Evolutionary conservation across 2,329 filamentous ascomycete species (phyloP).

Genomic region (Fulvia fulva): DNA sequence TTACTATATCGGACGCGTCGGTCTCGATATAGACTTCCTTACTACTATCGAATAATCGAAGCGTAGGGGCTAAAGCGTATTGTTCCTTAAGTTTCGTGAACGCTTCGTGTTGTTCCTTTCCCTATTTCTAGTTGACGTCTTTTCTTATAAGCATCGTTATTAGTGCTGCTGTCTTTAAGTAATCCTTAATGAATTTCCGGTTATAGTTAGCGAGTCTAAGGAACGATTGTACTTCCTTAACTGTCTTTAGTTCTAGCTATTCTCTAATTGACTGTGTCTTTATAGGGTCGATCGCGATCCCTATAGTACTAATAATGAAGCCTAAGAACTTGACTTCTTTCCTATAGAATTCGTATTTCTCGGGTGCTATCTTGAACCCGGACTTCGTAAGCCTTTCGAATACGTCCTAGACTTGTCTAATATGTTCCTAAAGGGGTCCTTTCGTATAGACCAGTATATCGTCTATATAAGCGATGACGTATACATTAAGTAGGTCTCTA

Average conservation of each 20-base stretch:
- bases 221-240: slow-evolving; percentile 24
- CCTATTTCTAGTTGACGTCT: neutral
- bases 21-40: too few relatives aligned
- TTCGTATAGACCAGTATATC: slow-evolving; percentile 25
- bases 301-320: slow-evolving; percentile 27
- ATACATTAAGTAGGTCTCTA: neutral
- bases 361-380: slow-evolving; percentile 3
- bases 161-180: slow-evolving; percentile 1
- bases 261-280: slow-evolving; percentile 28
- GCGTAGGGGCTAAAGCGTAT: neutral
- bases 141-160: neutral
- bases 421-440: neutral
- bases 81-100: neutral
- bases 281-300: slow-evolving; percentile 27
- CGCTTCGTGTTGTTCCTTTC: neutral
- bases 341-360: slow-evolving; percentile 31
- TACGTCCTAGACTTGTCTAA: slow-evolving; percentile 7
- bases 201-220: slow-evolving; percentile 10
- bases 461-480: neutral
- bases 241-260: too few relatives aligned
- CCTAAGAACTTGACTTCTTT: slow-evolving; percentile 30
- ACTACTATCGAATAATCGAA: neutral
- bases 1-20: too few relatives aligned
- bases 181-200: neutral
- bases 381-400: slow-evolving; percentile 1